Evolutionary conservation across 2,329 filamentous ascomycete genomes (phyloP).

Genomic region (Cyclaneusma minus): DNA sequence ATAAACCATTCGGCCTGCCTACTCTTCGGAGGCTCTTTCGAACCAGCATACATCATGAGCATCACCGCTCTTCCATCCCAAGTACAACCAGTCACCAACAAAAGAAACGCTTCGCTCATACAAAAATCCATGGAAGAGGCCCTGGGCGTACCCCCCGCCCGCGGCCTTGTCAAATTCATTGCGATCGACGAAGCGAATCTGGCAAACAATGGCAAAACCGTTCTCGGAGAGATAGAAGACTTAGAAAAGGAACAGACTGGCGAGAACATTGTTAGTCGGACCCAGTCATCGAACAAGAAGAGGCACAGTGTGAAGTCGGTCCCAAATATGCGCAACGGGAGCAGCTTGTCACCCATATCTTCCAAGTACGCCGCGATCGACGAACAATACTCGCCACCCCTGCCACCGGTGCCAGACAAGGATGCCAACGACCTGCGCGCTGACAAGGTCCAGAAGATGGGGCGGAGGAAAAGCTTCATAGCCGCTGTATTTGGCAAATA

Average conservation of each 20-base stretch:
- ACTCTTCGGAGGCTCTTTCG: slow-evolving; percentile 58
- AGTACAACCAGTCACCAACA: slow-evolving; percentile 61
- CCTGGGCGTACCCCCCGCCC: slow-evolving; percentile 46
- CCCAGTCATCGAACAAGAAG: slow-evolving; percentile 13
- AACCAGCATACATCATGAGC: slow-evolving; percentile 65
- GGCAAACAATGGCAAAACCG: slow-evolving; percentile 55
- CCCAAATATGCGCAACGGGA: slow-evolving; percentile 9
- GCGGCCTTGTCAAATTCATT: slow-evolving; percentile 61
- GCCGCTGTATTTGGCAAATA: slow-evolving; percentile 25
- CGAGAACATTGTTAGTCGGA: slow-evolving; percentile 5
- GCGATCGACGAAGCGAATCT: slow-evolving; percentile 56
- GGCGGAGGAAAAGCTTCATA: slow-evolving; percentile 30
- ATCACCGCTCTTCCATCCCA: slow-evolving; percentile 55
- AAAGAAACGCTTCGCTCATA: slow-evolving; percentile 63
- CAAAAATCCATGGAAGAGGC: slow-evolving; percentile 61
- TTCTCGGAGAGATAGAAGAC: slow-evolving; percentile 51
- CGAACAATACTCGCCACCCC: slow-evolving; percentile 9
- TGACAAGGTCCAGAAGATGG: slow-evolving; percentile 17
- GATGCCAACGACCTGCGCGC: slow-evolving; percentile 10
- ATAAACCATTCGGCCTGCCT: slow-evolving; percentile 65
- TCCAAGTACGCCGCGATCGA: too few relatives aligned
- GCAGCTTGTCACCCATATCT: slow-evolving; percentile 12
- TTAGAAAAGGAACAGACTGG: slow-evolving; percentile 10
- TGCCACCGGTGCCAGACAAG: slow-evolving; percentile 10
- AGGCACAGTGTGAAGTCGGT: slow-evolving; percentile 23